Evolutionary conservation across 2,329 filamentous ascomycete genomes (phyloP).

Genomic region (Phialophora tarda): DNA sequence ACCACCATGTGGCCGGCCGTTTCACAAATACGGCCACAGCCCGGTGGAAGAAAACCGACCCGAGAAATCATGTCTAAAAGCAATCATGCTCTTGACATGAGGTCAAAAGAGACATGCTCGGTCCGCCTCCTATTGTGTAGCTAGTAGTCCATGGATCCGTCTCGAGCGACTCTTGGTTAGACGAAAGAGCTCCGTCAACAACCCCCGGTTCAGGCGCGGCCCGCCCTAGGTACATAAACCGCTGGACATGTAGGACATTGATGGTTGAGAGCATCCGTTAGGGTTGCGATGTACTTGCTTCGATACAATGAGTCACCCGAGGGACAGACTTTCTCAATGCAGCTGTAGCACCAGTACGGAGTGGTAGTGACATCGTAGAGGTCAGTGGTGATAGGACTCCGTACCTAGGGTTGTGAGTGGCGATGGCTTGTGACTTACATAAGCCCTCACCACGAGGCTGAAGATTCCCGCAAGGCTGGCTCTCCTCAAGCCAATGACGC

Average conservation of each 20-base stretch:
- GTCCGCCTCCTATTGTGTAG: background rate
- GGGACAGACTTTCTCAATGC: background rate
- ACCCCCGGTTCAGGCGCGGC: background rate
- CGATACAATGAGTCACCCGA: background rate
- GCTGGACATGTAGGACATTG: background rate
- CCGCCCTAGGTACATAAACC: background rate
- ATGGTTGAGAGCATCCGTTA: background rate
- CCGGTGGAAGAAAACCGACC: slow-evolving; percentile 4
- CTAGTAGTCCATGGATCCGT: background rate
- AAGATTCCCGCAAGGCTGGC: slow-evolving; percentile 2
- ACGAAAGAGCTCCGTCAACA: background rate
- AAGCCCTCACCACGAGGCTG: slow-evolving; percentile 6
- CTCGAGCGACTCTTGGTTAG: background rate
- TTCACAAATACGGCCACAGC: slow-evolving; percentile 3
- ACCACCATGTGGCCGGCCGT: slow-evolving; percentile 1
- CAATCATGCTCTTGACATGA: background rate
- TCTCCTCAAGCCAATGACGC: slow-evolving; percentile 10
- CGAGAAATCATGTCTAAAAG: background rate
- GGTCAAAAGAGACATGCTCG: background rate
- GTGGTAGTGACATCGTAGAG: background rate
- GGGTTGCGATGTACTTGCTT: background rate
- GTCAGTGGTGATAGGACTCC: background rate
- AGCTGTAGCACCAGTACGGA: background rate
- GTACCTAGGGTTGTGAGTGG: background rate
- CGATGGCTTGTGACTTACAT: background rate